These are phyloP conservation scores for Luzula sylvatica DNA, from an alignment of 176 grass and related monocot species.

Conservation along the genomic window DNA sequence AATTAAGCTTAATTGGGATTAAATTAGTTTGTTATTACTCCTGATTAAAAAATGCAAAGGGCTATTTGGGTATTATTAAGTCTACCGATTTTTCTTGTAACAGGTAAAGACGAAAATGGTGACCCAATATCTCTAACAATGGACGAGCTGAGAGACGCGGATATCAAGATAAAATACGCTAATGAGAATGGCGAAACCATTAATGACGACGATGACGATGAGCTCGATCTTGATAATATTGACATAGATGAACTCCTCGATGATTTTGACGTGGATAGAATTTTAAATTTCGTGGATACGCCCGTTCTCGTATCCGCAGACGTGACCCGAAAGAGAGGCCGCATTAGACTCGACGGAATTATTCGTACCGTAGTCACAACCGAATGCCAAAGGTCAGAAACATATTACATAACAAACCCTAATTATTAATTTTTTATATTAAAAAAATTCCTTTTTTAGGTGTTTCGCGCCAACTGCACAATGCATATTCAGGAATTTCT, in stretches of 20 bases:
- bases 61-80: not conserved
- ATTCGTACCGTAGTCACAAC: slow-evolving; percentile 65
- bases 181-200: not conserved
- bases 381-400: slow-evolving; percentile 47
- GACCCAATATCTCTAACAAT: slow-evolving; percentile 1
- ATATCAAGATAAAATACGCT: not conserved
- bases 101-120: slow-evolving; percentile 8
- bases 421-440: not conserved
- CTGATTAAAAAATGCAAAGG: not conserved
- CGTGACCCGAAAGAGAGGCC: slow-evolving; percentile 47
- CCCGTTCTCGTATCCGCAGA: slow-evolving; percentile 56
- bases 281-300: slow-evolving; percentile 13
- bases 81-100: not conserved
- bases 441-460: slow-evolving; percentile 25
- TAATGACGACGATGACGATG: not conserved
- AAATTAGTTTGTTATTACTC: not conserved
- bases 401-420: too few species aligned
- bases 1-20: not conserved
- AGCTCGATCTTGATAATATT: not conserved
- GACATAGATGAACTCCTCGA: not conserved
- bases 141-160: slow-evolving; percentile 9
- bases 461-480: slow-evolving; percentile 48
- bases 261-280: not conserved
- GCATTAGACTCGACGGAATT: slow-evolving; percentile 64
- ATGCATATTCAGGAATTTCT: slow-evolving; percentile 63